Base-by-base conservation (phyloP, 768 basidiomycete species). In the Amanita brunnescens region DNA sequence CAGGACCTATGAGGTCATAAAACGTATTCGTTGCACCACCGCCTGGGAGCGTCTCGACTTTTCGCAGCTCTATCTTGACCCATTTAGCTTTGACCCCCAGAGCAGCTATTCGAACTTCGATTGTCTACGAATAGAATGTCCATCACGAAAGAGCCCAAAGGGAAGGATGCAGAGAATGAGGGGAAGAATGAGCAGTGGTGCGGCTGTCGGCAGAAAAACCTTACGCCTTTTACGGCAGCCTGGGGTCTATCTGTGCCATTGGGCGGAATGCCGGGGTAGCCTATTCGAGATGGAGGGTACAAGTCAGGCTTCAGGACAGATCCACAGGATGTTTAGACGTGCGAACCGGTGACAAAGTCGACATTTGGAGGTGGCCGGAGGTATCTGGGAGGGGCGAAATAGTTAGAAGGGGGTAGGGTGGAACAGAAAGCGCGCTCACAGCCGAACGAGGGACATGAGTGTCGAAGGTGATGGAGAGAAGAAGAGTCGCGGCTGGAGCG, bases 321-420 rank as follows among this genome's bases (percentile, higher is more conserved):
- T n/a, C n/a, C n/a, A n/a, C n/a, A 18, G 44, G 44, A n/a, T n/a
- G n/a, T n/a, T 40, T 42, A 44, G 47, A 45, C 49, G 45, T 23
- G 64, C 76, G 55, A 58, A 84, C 89, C 89, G 61, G 87, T 81
- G 5, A 92, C 86, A 62, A 89, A 91, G 59, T 91, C 89, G 63
- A 91, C 85, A 70, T 92, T 90, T n/a, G 89, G 89, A 42, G 89
- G 90, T 7, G 89, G 87, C 54, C 87, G 85, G 56, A 92, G 75
- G 37, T 82, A 87, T 63, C 89, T n/a, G 32, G 5, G 42, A 12
- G 5, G 38, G 26, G 26, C 6, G 12, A 8, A 7, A 33, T 14
- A 7, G 34, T 35, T 16, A 37, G 37, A 18, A 39, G n/a, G 16
- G 30, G 7, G 16, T n/a, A 21, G 14, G 38, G 4, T 12, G 30